Conservation (phyloP, 1,139 yeast species). For the Sugiyamaella novakii region DNA sequence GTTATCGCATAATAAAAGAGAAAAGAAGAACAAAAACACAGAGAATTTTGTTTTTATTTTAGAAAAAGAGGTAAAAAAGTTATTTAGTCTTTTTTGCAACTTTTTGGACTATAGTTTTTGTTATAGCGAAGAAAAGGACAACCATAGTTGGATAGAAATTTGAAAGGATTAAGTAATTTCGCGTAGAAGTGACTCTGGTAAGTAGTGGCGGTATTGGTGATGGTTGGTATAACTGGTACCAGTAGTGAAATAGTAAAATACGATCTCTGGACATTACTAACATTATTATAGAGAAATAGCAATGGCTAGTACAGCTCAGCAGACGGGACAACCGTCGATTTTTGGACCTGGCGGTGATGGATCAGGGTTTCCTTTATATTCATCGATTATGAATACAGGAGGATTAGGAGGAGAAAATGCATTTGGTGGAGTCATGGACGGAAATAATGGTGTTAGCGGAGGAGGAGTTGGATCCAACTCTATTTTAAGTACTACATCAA, state of each 20-base stretch:
- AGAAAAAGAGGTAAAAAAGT: no score
- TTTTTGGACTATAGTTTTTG: no score
- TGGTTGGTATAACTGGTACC: background rate
- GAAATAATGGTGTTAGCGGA: background rate
- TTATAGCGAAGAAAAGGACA: no score
- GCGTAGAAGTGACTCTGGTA: no score
- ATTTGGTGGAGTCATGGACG: slow-evolving; percentile 3
- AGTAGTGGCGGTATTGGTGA: no score
- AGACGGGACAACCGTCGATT: slow-evolving; percentile 17
- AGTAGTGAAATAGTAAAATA: background rate
- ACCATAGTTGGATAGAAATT: no score
- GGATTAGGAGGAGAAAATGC: slow-evolving; percentile 5
- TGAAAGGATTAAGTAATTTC: no score
- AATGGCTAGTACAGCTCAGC: slow-evolving; percentile 17
- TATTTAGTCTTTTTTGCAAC: no score
- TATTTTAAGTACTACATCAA: slow-evolving; percentile 15
- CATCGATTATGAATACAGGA: slow-evolving; percentile 15
- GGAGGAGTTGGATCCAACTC: slow-evolving; percentile 10
- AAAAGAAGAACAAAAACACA: background rate
- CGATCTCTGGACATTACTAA: no score
- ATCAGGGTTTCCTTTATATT: slow-evolving; percentile 10
- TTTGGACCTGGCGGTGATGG: slow-evolving; percentile 12
- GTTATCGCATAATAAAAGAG: background rate
- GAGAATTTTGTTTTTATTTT: no score
- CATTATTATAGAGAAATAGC: background rate